phyloP scores from a whole-genome alignment of 305 asterid genomes.

The Coffea humblotiana region DNA sequence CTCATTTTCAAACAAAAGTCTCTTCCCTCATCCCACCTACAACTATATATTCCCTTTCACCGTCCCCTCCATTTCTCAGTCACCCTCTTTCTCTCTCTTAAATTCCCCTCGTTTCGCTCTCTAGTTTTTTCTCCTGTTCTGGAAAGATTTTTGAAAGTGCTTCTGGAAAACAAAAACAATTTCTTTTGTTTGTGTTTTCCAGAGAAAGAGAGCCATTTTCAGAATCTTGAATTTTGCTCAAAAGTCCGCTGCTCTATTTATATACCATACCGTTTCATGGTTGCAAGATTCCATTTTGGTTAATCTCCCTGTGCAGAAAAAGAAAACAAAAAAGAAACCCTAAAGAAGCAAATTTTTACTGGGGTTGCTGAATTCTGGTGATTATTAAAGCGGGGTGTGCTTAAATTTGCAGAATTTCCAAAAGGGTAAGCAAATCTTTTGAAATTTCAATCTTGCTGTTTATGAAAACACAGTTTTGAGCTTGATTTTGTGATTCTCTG shows the following conservation, averaged over 20 bases:
- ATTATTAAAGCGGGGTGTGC: background rate
- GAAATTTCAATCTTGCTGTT: background rate
- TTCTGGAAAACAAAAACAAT: background rate
- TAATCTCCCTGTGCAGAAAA: background rate
- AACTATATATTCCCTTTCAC: constrained; percentile 26
- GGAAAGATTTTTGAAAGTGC: background rate
- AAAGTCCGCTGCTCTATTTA: background rate
- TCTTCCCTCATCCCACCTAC: constrained; percentile 1
- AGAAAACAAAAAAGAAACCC: background rate
- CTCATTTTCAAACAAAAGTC: constrained; percentile 4
- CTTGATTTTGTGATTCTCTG: background rate
- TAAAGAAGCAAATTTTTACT: constrained; percentile 7
- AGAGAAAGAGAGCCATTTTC: constrained; percentile 6
- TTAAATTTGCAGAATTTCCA: background rate
- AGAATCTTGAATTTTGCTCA: background rate
- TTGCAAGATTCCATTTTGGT: constrained; percentile 13
- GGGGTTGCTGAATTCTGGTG: background rate
- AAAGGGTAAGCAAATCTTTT: constrained; percentile 1
- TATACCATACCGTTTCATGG: background rate
- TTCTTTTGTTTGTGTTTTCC: background rate
- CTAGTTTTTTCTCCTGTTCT: background rate
- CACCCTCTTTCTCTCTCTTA: constrained; percentile 7
- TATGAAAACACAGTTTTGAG: background rate
- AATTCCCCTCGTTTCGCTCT: background rate
- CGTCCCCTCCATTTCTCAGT: constrained; percentile 27